Conservation (phyloP, 495 filamentous ascomycete genomes). For the Eremomyces bilateralis region DNA sequence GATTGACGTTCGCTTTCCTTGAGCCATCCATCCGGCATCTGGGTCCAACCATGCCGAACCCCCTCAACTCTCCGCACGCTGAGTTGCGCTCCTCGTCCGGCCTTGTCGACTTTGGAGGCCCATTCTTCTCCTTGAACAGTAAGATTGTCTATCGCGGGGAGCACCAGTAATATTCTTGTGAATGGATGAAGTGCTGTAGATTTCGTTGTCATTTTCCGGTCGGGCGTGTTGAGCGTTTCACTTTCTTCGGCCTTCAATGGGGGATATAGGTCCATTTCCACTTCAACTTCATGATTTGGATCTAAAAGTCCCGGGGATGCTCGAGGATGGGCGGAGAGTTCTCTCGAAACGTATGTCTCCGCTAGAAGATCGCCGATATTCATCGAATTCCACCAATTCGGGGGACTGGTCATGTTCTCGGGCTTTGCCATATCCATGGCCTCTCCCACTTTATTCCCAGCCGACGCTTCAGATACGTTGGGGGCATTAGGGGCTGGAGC, state of each 20-base stretch:
- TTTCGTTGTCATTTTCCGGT: too few species aligned
- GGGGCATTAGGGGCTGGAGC: constrained; percentile 3
- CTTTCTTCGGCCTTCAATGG: too few species aligned
- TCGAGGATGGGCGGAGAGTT: constrained; percentile 7
- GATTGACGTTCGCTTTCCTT: constrained; percentile 10
- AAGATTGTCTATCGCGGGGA: constrained; percentile 16
- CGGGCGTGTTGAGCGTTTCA: too few species aligned
- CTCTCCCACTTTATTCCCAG: too few species aligned
- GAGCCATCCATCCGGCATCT: constrained; percentile 14
- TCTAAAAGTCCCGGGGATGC: constrained; percentile 15
- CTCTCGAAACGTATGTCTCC: constrained; percentile 8
- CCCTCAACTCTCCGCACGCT: constrained; percentile 13
- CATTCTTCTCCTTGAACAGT: constrained; percentile 18
- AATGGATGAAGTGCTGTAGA: constrained; percentile 13
- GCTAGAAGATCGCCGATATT: constrained; percentile 10
- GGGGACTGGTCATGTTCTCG: too few species aligned
- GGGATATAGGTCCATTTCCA: too few species aligned
- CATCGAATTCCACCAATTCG: too few species aligned
- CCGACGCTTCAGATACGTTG: constrained; percentile 7
- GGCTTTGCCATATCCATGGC: too few species aligned
- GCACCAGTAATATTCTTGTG: constrained; percentile 16
- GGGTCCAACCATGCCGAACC: constrained; percentile 19
- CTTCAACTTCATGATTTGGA: too few species aligned
- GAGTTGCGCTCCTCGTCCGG: constrained; percentile 10
- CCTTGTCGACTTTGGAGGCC: constrained; percentile 11